Evolutionary conservation across 768 basidiomycete genomes (phyloP), one percentile per base, ranked within the genome.

Genomic region (Lanmaoa pseudosensibilis): DNA sequence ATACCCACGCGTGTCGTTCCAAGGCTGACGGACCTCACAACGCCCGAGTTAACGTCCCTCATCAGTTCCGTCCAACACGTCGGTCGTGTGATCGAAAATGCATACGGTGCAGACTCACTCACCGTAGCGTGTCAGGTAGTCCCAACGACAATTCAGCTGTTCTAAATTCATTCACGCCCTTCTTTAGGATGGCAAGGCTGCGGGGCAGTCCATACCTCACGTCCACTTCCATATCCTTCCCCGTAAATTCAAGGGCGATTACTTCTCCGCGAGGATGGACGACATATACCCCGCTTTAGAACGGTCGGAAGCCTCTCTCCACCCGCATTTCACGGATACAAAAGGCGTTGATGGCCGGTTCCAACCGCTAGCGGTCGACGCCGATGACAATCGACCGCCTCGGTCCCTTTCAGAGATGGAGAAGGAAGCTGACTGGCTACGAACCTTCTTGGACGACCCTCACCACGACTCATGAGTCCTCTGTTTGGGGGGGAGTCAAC

Each of bases 161-260:
- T 55, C 45, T 39, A 38, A 23, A 51, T 51, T 57, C 33, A 59
- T 33, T 15, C 62, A n/a, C 23, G 5, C 33, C 34, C 5, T n/a
- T 48, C 10, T 41, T 15, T 64, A 94, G 91, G 94, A 98, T 66
- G 94, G 95, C 13, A 80, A 79, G 58, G 90, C 89, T 15, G 90
- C 94, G 1, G 94, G 94, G 0, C 87, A 89, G 72, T 81, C 81
- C 6, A 61, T 75, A 41, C 68, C 73, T 16, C 97, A 98, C 67
- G 92, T 98, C n/a, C 97, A 99, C 73, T 88, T 97, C 63, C 97
- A 99, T 69, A 73, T 98, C 30, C 74, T 99, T 5, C 97, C 97
- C 21, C 85, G 96, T 2, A 86, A 86, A 65, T 74, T 80, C 33
- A 77, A 75, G 46, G 87, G 86, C 12, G 90, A 92, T 71, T 75